phyloP scores from a whole-genome alignment of 169 alveolate genomes.

The Cryptosporidium tyzzeri region DNA sequence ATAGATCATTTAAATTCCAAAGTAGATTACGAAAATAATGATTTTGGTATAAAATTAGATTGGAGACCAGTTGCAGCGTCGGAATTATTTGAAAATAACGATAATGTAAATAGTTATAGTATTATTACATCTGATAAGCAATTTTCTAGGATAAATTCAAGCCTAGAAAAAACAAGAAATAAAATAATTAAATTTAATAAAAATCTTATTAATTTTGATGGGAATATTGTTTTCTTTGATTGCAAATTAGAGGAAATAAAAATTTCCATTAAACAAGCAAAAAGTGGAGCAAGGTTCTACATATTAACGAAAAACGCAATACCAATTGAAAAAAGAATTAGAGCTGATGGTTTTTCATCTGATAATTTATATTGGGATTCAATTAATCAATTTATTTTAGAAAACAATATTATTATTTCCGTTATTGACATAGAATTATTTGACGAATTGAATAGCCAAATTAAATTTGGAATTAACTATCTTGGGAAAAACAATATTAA shows the following conservation, averaged over 20 bases:
- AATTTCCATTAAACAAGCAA: background rate
- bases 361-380: slow-evolving; percentile 34
- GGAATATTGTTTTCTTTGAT: slow-evolving; percentile 14
- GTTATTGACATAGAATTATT: slow-evolving; percentile 48
- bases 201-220: background rate
- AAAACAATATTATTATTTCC: slow-evolving; percentile 5
- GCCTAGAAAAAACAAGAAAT: slow-evolving; percentile 21
- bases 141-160: slow-evolving; percentile 1
- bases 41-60: slow-evolving; percentile 12
- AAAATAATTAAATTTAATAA: background rate
- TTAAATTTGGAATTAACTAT: slow-evolving; percentile 30
- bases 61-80: slow-evolving; percentile 65
- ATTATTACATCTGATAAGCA: slow-evolving; percentile 23
- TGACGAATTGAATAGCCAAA: slow-evolving; percentile 7
- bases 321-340: slow-evolving; percentile 7
- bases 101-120: background rate
- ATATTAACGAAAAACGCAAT: slow-evolving; percentile 27
- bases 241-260: slow-evolving; percentile 36
- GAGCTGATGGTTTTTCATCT: background rate
- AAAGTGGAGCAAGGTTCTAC: background rate
- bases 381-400: background rate
- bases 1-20: background rate
- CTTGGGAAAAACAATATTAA: slow-evolving; percentile 14
- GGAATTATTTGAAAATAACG: slow-evolving; percentile 8
- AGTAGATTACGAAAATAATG: background rate